Conservation (phyloP, 768 basidiomycete genomes). For the Scleroderma citrinum region DNA sequence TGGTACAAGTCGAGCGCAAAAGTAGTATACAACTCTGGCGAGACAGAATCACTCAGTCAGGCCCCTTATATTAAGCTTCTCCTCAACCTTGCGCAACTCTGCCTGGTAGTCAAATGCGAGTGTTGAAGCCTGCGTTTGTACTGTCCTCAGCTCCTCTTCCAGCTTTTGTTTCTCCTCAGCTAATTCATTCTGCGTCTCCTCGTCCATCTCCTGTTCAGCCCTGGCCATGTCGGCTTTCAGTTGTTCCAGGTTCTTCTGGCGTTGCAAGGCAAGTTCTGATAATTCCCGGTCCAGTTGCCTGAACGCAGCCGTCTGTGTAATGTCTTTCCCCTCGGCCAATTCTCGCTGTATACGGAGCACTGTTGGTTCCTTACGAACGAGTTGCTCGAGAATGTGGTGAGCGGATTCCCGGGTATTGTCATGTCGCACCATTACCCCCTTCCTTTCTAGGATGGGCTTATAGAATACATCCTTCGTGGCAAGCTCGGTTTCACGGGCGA, state of each 20-base stretch:
- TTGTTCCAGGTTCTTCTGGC: constrained; percentile 40
- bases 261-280: constrained; percentile 38
- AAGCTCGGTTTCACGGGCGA: constrained; percentile 42
- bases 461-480: constrained; percentile 38
- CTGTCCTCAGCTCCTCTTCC: constrained; percentile 24
- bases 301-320: constrained; percentile 51
- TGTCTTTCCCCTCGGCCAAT: constrained; percentile 40
- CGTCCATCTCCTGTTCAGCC: constrained; percentile 39
- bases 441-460: constrained; percentile 42
- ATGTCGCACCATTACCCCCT: constrained; percentile 40
- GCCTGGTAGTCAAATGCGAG: constrained; percentile 30
- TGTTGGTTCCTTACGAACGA: constrained; percentile 37
- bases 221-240: constrained; percentile 44
- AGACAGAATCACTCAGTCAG: constrained; percentile 7
- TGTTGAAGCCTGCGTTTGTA: constrained; percentile 23
- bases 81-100: constrained; percentile 30
- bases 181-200: constrained; percentile 41
- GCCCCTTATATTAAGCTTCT: constrained; percentile 26
- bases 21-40: not conserved
- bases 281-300: constrained; percentile 47
- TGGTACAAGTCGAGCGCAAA: not conserved
- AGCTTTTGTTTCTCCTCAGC: constrained; percentile 33
- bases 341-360: constrained; percentile 51
- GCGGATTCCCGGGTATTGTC: constrained; percentile 38
- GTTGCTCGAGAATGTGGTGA: constrained; percentile 36